Conservation (phyloP, 75 land plant genomes). For the Cupressus sempervirens region DNA sequence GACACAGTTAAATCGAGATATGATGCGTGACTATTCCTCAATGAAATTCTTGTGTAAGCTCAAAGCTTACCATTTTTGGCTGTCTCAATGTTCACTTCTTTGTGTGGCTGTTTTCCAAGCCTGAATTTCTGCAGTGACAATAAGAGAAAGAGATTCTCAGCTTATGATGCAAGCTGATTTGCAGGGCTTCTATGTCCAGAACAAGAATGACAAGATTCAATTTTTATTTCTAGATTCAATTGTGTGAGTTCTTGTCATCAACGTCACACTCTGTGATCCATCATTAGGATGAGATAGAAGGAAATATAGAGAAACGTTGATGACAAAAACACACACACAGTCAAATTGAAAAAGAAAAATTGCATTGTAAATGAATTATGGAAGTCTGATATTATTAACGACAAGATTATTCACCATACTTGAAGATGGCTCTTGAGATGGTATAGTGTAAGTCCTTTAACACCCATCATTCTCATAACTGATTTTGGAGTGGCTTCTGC, state of each 20-base stretch:
- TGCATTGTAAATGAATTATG: too few relatives aligned
- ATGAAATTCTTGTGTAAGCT: background rate
- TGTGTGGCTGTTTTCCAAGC: conserved; percentile 77
- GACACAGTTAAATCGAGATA: too few relatives aligned
- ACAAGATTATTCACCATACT: conserved; percentile 27
- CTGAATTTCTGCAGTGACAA: conserved; percentile 51
- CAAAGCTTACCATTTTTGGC: conserved; percentile 45
- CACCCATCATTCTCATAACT: conserved; percentile 97
- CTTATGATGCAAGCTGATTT: background rate
- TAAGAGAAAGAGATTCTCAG: background rate
- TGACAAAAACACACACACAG: too few relatives aligned
- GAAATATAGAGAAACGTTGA: too few relatives aligned
- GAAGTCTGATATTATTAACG: too few relatives aligned
- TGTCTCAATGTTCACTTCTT: conserved; percentile 63
- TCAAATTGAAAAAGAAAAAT: too few relatives aligned
- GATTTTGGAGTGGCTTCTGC: conserved; percentile 96
- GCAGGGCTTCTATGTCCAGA: background rate
- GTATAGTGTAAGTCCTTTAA: conserved; percentile 90
- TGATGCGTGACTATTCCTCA: background rate
- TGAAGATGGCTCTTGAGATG: conserved; percentile 97
- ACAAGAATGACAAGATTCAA: background rate
- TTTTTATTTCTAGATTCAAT: too few relatives aligned
- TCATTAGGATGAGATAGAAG: too few relatives aligned
- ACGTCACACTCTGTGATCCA: too few relatives aligned
- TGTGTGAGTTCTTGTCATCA: too few relatives aligned